phyloP scores from a whole-genome alignment of 768 basidiomycete genomes.

The Myochromella boudieri region DNA sequence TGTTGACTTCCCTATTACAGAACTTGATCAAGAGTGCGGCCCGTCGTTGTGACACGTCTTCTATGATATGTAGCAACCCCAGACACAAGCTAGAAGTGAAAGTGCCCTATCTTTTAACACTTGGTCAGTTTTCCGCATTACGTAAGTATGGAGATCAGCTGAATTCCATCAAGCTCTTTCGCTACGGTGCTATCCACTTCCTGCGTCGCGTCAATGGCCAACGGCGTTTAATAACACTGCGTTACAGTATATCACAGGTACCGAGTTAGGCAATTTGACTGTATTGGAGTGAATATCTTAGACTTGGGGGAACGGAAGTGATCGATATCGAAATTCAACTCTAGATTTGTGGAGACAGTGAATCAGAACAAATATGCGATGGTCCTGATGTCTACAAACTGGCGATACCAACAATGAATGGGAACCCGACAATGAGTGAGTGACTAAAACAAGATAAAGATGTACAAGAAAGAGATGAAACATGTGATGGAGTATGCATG shows the following conservation, averaged over 20 bases:
- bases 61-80: constrained; percentile 44
- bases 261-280: constrained; percentile 5
- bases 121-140: constrained; percentile 41
- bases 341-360: background rate
- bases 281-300: constrained; percentile 5
- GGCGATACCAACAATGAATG: background rate
- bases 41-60: constrained; percentile 14
- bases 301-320: constrained; percentile 1
- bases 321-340: constrained; percentile 6
- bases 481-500: constrained; percentile 21
- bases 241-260: constrained; percentile 45
- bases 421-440: constrained; percentile 2
- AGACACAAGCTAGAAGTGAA: constrained; percentile 45
- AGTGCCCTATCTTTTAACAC: constrained; percentile 51
- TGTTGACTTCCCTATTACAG: constrained; percentile 10
- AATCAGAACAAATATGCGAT: constrained; percentile 1
- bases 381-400: too few relatives aligned
- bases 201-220: constrained; percentile 46
- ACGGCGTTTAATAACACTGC: constrained; percentile 70
- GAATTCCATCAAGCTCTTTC: constrained; percentile 40
- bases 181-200: constrained; percentile 48
- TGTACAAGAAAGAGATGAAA: constrained; percentile 8
- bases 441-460: constrained; percentile 8
- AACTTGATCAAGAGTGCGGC: background rate
- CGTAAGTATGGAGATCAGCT: constrained; percentile 3